A percentile compares a stretch with the other conserved stretches of the same genome.
phyloP scores from a whole-genome alignment of 1,284 basidiomycete genomes.

The Retiboletus fuscus region DNA sequence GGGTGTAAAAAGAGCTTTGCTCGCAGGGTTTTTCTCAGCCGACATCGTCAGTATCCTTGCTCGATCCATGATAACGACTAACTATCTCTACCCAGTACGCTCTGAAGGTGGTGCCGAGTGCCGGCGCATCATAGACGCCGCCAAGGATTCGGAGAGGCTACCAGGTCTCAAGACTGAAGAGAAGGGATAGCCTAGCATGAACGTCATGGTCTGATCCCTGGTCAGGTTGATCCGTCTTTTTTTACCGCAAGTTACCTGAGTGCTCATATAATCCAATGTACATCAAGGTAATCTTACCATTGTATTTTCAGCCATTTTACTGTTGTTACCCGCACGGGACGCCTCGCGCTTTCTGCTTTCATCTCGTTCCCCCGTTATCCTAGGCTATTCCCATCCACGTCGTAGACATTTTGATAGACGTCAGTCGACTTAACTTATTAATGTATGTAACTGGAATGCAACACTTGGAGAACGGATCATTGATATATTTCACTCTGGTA shows the following conservation, averaged over 20 bases:
- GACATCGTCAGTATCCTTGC: constrained; percentile 69
- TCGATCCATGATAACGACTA: constrained; percentile 4
- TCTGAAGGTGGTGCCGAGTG: constrained; percentile 71
- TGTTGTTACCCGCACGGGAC: constrained; percentile 42
- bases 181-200: constrained; percentile 41
- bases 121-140: constrained; percentile 52
- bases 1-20: constrained; percentile 84
- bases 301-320: constrained; percentile 33
- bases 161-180: constrained; percentile 45
- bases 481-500: constrained; percentile 30
- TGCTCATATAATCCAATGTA: constrained; percentile 38
- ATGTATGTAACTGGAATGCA: constrained; percentile 41
- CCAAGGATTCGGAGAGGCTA: constrained; percentile 42
- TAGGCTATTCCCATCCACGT: constrained; percentile 25
- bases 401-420: constrained; percentile 45
- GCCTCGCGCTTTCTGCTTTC: constrained; percentile 41
- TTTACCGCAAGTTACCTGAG: constrained; percentile 25
- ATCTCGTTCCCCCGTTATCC: constrained; percentile 18
- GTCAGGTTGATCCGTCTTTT: constrained; percentile 24
- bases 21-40: constrained; percentile 81
- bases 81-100: constrained; percentile 52
- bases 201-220: constrained; percentile 44
- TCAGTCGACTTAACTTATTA: constrained; percentile 38
- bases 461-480: constrained; percentile 20
- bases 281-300: constrained; percentile 37